Conservation (phyloP, 2,329 filamentous ascomycete species). For the Annulohypoxylon truncatum region DNA sequence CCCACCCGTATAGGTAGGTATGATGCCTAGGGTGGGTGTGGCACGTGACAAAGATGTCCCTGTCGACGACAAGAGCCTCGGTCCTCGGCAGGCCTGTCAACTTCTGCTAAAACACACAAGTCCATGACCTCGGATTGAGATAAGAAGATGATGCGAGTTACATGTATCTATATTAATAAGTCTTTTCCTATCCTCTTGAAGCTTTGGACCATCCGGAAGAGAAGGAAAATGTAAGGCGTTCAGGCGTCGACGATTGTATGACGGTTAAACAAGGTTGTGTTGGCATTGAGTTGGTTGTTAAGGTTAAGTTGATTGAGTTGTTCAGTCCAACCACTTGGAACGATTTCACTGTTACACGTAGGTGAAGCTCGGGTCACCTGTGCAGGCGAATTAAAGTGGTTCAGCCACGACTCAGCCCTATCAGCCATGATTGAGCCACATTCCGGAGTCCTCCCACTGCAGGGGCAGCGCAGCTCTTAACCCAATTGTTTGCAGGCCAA, state of each 20-base stretch:
- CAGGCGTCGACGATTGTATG: conserved; percentile 5
- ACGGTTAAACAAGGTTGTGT: conserved; percentile 8
- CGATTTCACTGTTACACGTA: conserved; percentile 15
- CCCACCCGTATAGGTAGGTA: too few species aligned
- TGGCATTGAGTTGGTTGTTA: conserved; percentile 19
- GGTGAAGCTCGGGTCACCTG: background rate
- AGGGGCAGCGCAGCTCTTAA: background rate
- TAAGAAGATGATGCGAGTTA: background rate
- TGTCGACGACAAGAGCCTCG: conserved; percentile 1
- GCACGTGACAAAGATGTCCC: too few species aligned
- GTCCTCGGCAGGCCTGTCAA: conserved; percentile 14
- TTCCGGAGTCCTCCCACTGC: conserved; percentile 18
- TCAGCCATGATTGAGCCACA: conserved; percentile 32
- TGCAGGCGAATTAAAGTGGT: conserved; percentile 6
- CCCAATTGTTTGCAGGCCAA: background rate
- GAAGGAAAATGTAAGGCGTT: background rate
- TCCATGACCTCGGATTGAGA: too few species aligned
- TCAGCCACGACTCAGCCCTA: conserved; percentile 30
- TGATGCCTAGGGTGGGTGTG: too few species aligned
- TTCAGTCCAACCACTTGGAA: conserved; percentile 10
- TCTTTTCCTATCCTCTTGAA: background rate
- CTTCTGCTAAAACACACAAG: background rate
- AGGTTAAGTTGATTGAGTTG: background rate
- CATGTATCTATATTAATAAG: background rate
- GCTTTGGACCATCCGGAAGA: background rate